phyloP scores from a whole-genome alignment of 2,329 filamentous ascomycete genomes.

The Aspergillus quadricinctus region DNA sequence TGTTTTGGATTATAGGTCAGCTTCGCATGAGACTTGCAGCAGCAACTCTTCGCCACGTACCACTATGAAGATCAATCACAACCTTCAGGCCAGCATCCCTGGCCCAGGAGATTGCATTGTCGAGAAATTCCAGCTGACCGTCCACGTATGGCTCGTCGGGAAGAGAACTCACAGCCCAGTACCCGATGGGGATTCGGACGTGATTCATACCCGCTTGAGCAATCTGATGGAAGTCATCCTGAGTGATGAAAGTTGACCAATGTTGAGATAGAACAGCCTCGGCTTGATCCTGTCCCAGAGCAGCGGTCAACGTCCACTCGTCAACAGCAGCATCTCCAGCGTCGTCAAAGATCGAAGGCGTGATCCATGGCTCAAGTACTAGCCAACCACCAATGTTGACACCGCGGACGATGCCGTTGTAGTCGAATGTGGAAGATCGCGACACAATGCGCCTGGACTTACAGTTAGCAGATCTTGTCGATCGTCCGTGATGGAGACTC shows the following conservation, averaged over 20 bases:
- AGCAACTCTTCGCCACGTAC: conserved; percentile 34
- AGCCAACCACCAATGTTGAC: conserved; percentile 65
- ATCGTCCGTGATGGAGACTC: not conserved
- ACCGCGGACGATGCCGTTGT: conserved; percentile 56
- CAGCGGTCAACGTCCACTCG: conserved; percentile 52
- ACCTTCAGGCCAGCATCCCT: conserved; percentile 56
- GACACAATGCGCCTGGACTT: conserved; percentile 21
- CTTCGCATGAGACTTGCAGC: not conserved
- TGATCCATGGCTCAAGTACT: conserved; percentile 62
- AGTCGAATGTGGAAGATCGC: conserved; percentile 46
- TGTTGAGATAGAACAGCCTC: conserved; percentile 48
- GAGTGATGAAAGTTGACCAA: conserved; percentile 56
- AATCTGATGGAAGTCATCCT: conserved; percentile 54
- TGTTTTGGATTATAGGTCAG: conserved; percentile 14
- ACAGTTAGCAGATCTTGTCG: conserved; percentile 1
- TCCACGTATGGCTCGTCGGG: conserved; percentile 58
- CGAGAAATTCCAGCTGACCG: conserved; percentile 56
- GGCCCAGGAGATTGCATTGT: conserved; percentile 58
- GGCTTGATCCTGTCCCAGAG: conserved; percentile 48
- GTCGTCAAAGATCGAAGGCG: conserved; percentile 55
- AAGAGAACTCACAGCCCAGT: conserved; percentile 57
- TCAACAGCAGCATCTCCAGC: conserved; percentile 50
- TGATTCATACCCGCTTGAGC: conserved; percentile 57
- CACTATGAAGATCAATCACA: conserved; percentile 64
- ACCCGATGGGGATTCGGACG: conserved; percentile 62